A percentile compares a stretch with the other conserved stretches of the same genome.
Conservation (phyloP, 176 grass and related monocot species). For the Oryza meyeriana region DNA sequence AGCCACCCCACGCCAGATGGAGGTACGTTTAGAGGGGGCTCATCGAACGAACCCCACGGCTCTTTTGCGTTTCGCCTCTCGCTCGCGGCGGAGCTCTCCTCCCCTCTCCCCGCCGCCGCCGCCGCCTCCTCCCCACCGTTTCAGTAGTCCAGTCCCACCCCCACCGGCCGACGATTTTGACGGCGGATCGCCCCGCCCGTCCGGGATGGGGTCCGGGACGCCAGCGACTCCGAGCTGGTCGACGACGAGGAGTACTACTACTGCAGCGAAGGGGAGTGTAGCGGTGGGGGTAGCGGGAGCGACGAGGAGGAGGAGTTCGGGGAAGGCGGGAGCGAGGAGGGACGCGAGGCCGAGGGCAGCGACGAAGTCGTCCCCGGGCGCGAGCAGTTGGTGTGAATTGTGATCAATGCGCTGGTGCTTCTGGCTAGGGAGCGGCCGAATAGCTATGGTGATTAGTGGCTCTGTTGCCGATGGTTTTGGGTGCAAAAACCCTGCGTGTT, state of each 20-base stretch:
- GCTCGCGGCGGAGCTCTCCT: no score
- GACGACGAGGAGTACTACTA: constrained; percentile 7
- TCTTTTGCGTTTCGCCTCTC: neutral
- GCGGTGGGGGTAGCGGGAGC: neutral
- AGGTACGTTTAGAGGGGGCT: no score
- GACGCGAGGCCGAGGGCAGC: neutral
- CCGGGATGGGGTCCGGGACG: neutral
- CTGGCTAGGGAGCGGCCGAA: no score
- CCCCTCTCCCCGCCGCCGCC: neutral
- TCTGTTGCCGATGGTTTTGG: neutral
- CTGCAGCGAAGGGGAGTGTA: neutral
- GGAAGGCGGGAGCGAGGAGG: neutral
- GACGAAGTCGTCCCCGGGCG: neutral
- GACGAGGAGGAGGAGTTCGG: neutral
- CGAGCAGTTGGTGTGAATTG: neutral
- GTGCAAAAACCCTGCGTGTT: neutral
- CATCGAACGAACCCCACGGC: neutral
- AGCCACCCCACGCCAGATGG: no score
- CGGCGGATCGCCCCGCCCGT: neutral
- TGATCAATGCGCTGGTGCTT: neutral
- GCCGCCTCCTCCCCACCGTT: no score
- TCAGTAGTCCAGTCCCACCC: no score
- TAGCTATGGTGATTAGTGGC: neutral
- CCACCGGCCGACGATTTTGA: neutral
- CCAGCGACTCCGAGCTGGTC: neutral